Evolutionary conservation across 2,329 filamentous ascomycete genomes (phyloP), one percentile per base, ranked within the genome.

Genomic region (Monilinia fructicola): DNA sequence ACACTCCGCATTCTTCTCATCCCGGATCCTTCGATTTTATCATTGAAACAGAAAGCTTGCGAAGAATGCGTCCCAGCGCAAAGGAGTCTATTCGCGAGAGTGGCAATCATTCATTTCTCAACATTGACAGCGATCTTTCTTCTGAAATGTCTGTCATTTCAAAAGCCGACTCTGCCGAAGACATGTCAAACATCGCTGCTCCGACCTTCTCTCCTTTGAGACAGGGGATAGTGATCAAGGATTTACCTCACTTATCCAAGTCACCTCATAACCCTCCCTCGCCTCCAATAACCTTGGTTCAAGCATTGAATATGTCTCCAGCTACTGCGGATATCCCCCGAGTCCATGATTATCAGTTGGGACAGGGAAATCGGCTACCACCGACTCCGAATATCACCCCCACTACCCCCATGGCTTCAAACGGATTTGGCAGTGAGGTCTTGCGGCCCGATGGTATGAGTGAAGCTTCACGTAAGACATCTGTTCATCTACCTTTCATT

Each of bases 401-500:
- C 12, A 74, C 70, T 3, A 70, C 68, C 18, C 59, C 63, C 14
- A 54, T 67, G 40, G 40, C 60, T 44, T 63, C 63, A 54, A 62
- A 53, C 40, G 67, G 54, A 26, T 71, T 71, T 40, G 67, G 62
- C 14, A 69, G 65, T 31, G 68, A 68, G 64, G 71, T 73, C 26
- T 67, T 73, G 16, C 69, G 73, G 55, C 68, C 71, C 46, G 68
- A 74, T 66, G 59, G 68, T 42, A 69, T 75, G 35, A 65, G 69
- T 28, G 73, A 76, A 52, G 64, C 72, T 54, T 76, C 74, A 18
- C 68, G 73, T 10, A 74, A 75, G 54, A 76, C 71, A 0, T 76
- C 75, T 6, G 69, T 73, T 4, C 91, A 95, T 76, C 78, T 94
- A 46, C 91, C 91, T 0, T 95, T 95, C 76, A 88, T 93, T 66